phyloP scores from a whole-genome alignment of 495 filamentous ascomycete species.

The Parmelia sp. region DNA sequence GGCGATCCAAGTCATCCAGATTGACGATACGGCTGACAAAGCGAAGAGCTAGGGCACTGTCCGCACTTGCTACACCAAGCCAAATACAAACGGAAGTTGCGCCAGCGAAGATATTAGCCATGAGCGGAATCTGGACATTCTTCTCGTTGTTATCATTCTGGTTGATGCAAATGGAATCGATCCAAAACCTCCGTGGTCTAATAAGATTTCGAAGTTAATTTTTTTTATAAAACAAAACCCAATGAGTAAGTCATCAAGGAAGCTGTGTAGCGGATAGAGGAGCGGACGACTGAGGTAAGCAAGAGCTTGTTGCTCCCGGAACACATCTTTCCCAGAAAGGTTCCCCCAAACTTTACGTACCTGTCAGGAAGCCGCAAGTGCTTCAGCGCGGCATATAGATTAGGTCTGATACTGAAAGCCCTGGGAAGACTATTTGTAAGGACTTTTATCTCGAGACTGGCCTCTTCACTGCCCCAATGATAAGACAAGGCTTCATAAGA shows the following conservation, averaged over 20 bases:
- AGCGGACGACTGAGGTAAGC: too few species aligned
- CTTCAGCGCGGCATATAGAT: conserved; percentile 28
- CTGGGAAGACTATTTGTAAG: neutral
- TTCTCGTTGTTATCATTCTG: conserved; percentile 28
- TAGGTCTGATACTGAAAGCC: conserved; percentile 25
- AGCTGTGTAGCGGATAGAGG: too few species aligned
- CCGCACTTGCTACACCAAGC: conserved; percentile 26
- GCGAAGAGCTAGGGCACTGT: conserved; percentile 14
- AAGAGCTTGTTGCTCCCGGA: too few species aligned
- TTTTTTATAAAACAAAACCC: too few species aligned
- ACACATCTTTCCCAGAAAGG: too few species aligned
- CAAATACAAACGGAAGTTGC: conserved; percentile 28
- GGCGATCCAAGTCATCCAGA: conserved; percentile 22
- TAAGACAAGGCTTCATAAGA: conserved; percentile 16
- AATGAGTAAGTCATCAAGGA: too few species aligned
- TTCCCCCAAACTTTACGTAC: too few species aligned
- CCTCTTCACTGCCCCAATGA: conserved; percentile 13
- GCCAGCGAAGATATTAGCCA: conserved; percentile 30
- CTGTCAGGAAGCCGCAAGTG: conserved; percentile 27
- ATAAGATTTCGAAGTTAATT: too few species aligned
- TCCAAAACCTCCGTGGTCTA: conserved; percentile 30
- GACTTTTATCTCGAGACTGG: neutral
- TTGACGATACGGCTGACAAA: conserved; percentile 21
- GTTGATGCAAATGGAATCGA: too few species aligned
- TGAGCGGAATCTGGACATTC: conserved; percentile 30